A percentile compares a stretch with the other conserved stretches of the same genome.
Conservation (phyloP, 2,329 filamentous ascomycete species). For the Blastomyces parvus region DNA sequence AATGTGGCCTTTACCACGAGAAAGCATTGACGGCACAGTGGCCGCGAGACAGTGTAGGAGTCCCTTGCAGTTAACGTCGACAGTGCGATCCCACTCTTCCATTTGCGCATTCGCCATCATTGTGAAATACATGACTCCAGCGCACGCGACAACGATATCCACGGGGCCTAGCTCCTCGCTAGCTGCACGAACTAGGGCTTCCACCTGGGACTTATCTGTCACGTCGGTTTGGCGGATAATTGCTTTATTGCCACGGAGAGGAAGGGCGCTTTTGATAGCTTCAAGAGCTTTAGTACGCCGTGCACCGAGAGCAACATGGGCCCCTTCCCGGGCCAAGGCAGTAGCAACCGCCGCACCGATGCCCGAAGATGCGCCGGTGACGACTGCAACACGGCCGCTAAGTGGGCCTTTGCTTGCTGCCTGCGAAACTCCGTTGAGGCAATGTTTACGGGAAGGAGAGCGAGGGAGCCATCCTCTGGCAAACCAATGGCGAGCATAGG, state of each 20-base stretch:
- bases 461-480: conserved; percentile 65
- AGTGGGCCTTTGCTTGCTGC: conserved; percentile 46
- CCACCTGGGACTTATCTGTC: conserved; percentile 56
- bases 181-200: conserved; percentile 53
- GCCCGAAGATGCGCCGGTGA: conserved; percentile 72
- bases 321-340: conserved; percentile 60
- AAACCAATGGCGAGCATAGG: conserved; percentile 71
- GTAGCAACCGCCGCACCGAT: conserved; percentile 66
- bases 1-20: conserved; percentile 60
- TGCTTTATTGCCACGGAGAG: conserved; percentile 48
- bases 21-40: conserved; percentile 61
- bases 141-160: conserved; percentile 70
- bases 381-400: conserved; percentile 59
- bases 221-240: conserved; percentile 64
- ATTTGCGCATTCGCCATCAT: conserved; percentile 69
- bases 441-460: conserved; percentile 47
- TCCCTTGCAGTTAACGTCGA: conserved; percentile 81
- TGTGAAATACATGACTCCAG: conserved; percentile 81
- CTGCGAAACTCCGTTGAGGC: conserved; percentile 35
- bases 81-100: conserved; percentile 71
- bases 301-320: conserved; percentile 61
- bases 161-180: conserved; percentile 57
- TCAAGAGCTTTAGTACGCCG: conserved; percentile 62
- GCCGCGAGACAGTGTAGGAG: conserved; percentile 62
- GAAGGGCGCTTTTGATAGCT: conserved; percentile 52